phyloP scores from a whole-genome alignment of 2,329 filamentous ascomycete genomes.

The Fulvia fulva region DNA sequence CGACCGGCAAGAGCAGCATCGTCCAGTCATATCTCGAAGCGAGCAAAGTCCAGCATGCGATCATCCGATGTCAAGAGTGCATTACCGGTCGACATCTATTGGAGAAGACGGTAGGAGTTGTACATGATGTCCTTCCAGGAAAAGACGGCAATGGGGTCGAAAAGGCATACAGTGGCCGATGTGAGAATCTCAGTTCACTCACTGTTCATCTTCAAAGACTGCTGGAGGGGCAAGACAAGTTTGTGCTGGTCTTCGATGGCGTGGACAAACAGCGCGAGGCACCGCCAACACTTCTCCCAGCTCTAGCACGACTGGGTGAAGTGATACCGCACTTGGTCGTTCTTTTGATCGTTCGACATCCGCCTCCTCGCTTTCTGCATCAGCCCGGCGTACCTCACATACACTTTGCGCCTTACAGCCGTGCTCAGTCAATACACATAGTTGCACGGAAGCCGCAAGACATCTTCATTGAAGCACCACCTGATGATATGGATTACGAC shows the following conservation, averaged over 20 bases:
- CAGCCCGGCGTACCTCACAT: constrained; percentile 69
- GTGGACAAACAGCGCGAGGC: constrained; percentile 82
- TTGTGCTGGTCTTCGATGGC: constrained; percentile 81
- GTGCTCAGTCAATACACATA: constrained; percentile 73
- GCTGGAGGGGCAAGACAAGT: constrained; percentile 55
- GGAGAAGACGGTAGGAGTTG: constrained; percentile 62
- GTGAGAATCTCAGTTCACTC: constrained; percentile 76
- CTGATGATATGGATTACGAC: constrained; percentile 44
- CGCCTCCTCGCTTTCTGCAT: constrained; percentile 66
- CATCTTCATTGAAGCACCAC: constrained; percentile 39
- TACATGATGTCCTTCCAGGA: constrained; percentile 36
- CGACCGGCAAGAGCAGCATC: constrained; percentile 80
- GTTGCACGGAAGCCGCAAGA: constrained; percentile 55
- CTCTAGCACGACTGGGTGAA: constrained; percentile 79
- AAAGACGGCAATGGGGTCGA: constrained; percentile 15
- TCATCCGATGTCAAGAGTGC: constrained; percentile 69
- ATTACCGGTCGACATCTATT: constrained; percentile 74
- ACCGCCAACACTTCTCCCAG: constrained; percentile 72
- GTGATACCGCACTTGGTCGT: constrained; percentile 69
- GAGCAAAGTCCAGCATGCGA: constrained; percentile 52
- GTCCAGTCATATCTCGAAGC: constrained; percentile 57
- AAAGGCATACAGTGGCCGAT: constrained; percentile 54
- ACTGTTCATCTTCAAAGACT: constrained; percentile 66
- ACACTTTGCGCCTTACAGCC: constrained; percentile 79
- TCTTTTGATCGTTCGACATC: constrained; percentile 71